Percentiles rank a stretch among this genome's conserved stretches.
Conservation (phyloP, 495 filamentous ascomycete genomes). For the Lasiosphaeria ovina region DNA sequence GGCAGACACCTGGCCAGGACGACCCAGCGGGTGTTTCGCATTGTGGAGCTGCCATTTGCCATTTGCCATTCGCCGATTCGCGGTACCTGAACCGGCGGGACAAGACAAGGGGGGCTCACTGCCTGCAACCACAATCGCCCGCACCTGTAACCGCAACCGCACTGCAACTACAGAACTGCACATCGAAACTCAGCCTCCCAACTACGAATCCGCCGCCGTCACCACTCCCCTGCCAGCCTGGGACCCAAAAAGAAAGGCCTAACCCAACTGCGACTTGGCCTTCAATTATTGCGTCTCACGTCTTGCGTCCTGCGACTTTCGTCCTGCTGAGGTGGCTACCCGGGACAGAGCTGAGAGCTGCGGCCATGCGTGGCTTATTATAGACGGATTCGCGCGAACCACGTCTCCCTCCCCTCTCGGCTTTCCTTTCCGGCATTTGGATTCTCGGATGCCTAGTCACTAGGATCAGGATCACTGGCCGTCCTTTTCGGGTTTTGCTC, state of each 20-base stretch:
- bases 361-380: slow-evolving; percentile 20
- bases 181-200: background rate
- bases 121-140: too few relatives aligned
- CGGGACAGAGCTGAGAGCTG: background rate
- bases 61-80: too few relatives aligned
- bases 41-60: too few relatives aligned
- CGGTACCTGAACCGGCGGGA: too few relatives aligned
- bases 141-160: background rate
- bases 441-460: slow-evolving; percentile 15
- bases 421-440: slow-evolving; percentile 8
- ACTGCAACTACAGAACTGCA: background rate
- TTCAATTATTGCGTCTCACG: too few relatives aligned
- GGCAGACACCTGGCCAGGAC: too few relatives aligned
- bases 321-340: background rate
- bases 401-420: too few relatives aligned
- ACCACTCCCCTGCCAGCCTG: slow-evolving; percentile 11
- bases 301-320: slow-evolving; percentile 7
- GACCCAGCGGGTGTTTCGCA: too few relatives aligned
- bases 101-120: background rate
- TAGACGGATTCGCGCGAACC: slow-evolving; percentile 4
- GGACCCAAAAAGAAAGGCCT: slow-evolving; percentile 5
- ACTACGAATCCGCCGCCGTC: slow-evolving; percentile 14
- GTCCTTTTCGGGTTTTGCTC: background rate
- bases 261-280: too few relatives aligned
- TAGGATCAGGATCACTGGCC: background rate